Evolutionary conservation across 345 rosid genomes (phyloP).

Genomic region (Clausena lansium): DNA sequence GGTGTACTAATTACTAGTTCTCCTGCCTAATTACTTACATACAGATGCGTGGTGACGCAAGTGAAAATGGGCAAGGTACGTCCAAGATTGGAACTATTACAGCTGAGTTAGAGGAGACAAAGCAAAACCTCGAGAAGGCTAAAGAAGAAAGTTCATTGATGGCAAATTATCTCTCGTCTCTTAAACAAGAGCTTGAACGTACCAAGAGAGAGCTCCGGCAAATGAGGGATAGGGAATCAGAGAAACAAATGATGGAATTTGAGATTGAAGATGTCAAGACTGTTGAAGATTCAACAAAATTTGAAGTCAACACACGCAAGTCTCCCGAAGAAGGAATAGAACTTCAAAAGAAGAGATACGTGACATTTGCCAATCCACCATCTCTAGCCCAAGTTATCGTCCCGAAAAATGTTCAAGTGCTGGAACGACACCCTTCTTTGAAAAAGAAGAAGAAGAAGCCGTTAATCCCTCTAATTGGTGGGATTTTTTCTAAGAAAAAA

Average conservation of each 20-base stretch:
- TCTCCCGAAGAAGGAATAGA: conserved; percentile 20
- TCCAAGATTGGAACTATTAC: conserved; percentile 32
- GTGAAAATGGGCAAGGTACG: conserved; percentile 23
- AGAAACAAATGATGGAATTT: conserved; percentile 29
- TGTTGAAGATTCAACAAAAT: conserved; percentile 37
- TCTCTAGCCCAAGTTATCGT: conserved; percentile 28
- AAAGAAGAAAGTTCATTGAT: conserved; percentile 61
- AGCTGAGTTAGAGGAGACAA: conserved; percentile 78
- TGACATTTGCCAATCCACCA: conserved; percentile 57
- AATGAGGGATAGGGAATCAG: conserved; percentile 33
- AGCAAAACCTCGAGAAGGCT: conserved; percentile 57
- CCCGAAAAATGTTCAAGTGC: conserved; percentile 36
- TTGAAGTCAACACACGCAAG: conserved; percentile 28
- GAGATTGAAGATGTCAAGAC: conserved; percentile 42
- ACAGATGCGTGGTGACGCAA: conserved; percentile 41
- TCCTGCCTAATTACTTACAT: background rate
- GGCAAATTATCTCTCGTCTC: conserved; percentile 55
- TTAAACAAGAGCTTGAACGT: conserved; percentile 69
- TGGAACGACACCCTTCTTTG: conserved; percentile 71
- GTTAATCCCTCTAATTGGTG: conserved; percentile 61
- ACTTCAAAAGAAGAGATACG: conserved; percentile 66
- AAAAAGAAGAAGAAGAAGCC: conserved; percentile 65
- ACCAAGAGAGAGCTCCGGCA: conserved; percentile 67
- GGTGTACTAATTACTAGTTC: too few species aligned
- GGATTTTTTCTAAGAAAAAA: conserved; percentile 64